Evolutionary conservation across 2,329 filamentous ascomycete genomes (phyloP).

Genomic region (Penicillium freii): DNA sequence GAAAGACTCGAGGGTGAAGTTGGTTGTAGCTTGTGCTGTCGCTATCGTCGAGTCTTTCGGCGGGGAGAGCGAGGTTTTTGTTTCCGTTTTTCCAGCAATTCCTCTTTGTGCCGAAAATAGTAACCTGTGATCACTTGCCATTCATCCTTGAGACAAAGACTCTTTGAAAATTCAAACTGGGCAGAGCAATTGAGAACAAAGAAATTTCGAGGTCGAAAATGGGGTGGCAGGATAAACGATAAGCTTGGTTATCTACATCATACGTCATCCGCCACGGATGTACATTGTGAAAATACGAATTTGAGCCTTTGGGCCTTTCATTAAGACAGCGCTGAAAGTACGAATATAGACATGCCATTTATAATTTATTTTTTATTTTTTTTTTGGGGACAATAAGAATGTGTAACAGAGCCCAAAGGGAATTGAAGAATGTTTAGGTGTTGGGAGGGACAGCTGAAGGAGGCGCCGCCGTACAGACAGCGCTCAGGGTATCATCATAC

Average conservation of each 20-base stretch:
- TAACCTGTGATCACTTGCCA: not conserved
- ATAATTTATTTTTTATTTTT: not conserved
- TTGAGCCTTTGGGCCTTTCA: too few relatives aligned
- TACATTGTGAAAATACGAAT: not conserved
- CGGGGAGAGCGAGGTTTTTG: slow-evolving; percentile 1
- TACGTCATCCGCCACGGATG: slow-evolving; percentile 20
- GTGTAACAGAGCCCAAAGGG: not conserved
- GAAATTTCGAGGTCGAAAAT: slow-evolving; percentile 10
- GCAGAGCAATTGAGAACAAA: not conserved
- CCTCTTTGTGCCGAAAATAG: slow-evolving; percentile 1
- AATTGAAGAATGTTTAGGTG: slow-evolving; percentile 5
- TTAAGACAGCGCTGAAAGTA: not conserved
- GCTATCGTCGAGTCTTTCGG: slow-evolving; percentile 2
- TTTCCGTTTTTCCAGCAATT: not conserved
- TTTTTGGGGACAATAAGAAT: slow-evolving; percentile 11
- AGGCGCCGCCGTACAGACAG: slow-evolving; percentile 12
- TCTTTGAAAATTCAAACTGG: not conserved
- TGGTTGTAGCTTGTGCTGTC: not conserved
- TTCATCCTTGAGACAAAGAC: not conserved
- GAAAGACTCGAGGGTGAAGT: not conserved
- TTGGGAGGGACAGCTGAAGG: slow-evolving; percentile 10
- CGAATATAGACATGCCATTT: not conserved
- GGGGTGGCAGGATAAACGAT: slow-evolving; percentile 15
- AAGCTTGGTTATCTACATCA: slow-evolving; percentile 19
- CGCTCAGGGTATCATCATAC: slow-evolving; percentile 31